Conservation (phyloP, 768 basidiomycete species). For the Lactifluus hygrophoroides region DNA sequence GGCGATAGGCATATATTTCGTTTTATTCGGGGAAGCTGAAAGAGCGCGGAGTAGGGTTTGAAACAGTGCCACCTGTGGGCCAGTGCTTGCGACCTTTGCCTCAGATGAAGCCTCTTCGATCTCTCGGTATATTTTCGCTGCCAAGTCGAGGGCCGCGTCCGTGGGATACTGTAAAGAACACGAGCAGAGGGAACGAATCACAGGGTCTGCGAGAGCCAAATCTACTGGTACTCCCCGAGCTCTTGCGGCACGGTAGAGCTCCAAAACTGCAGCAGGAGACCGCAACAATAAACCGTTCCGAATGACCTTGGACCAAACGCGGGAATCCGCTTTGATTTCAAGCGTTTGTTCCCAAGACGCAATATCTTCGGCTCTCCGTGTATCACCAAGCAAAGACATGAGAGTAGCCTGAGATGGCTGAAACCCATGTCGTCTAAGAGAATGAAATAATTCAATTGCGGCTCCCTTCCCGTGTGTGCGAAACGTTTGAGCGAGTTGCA, state of each 20-base stretch:
- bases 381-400: slow-evolving; percentile 5
- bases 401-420: slow-evolving; percentile 15
- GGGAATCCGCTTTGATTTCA: slow-evolving; percentile 31
- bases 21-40: slow-evolving; percentile 34
- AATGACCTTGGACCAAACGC: slow-evolving; percentile 51
- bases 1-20: slow-evolving; percentile 41
- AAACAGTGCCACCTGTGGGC: slow-evolving; percentile 37
- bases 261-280: slow-evolving; percentile 35
- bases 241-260: slow-evolving; percentile 42
- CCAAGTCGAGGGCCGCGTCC: slow-evolving; percentile 41
- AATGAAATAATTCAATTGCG: neutral
- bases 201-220: slow-evolving; percentile 42
- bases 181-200: slow-evolving; percentile 45
- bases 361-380: slow-evolving; percentile 2
- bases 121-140: slow-evolving; percentile 46
- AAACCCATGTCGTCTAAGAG: slow-evolving; percentile 9
- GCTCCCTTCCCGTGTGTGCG: neutral
- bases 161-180: slow-evolving; percentile 29
- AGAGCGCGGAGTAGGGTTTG: slow-evolving; percentile 32
- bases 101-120: slow-evolving; percentile 22
- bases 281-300: slow-evolving; percentile 37
- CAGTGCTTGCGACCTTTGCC: neutral
- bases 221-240: slow-evolving; percentile 39
- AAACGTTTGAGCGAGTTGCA: slow-evolving; percentile 7
- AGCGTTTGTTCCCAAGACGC: slow-evolving; percentile 34